Percentiles rank a stretch among this genome's conserved stretches.
Evolutionary conservation across 2,329 filamentous ascomycete genomes (phyloP).

Genomic region (Nemania sp.): DNA sequence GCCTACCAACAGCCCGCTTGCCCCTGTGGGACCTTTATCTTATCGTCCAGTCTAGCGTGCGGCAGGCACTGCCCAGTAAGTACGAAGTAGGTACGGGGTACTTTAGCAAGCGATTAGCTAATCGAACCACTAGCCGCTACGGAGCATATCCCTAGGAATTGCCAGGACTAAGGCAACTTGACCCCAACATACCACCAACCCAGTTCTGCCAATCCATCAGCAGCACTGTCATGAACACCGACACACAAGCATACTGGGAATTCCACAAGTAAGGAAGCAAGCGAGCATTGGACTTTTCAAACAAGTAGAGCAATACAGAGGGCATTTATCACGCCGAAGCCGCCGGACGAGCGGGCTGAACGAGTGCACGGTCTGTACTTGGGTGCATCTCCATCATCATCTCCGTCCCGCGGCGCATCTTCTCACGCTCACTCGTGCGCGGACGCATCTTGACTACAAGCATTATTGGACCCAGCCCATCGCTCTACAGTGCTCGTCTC

Average conservation of each 20-base stretch:
- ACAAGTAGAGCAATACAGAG: constrained; percentile 3
- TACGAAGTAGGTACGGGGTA: neutral
- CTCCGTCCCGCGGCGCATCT: neutral
- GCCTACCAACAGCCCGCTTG: too few species aligned
- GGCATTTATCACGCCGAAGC: constrained; percentile 10
- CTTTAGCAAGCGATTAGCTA: constrained; percentile 30
- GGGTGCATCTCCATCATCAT: constrained; percentile 12
- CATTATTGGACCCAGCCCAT: neutral
- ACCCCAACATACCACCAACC: constrained; percentile 31
- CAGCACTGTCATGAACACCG: constrained; percentile 13
- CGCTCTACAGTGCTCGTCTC: neutral
- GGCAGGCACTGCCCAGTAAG: neutral
- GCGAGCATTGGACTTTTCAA: too few species aligned
- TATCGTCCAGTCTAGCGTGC: too few species aligned
- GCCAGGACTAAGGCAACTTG: constrained; percentile 30
- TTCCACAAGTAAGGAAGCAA: constrained; percentile 18
- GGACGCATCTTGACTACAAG: constrained; percentile 1
- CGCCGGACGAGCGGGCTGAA: constrained; percentile 5
- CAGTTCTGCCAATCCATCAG: neutral
- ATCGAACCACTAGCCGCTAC: constrained; percentile 27
- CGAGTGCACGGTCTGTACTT: too few species aligned
- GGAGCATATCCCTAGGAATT: constrained; percentile 26
- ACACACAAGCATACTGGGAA: constrained; percentile 9
- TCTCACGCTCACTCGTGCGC: neutral
- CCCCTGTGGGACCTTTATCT: too few species aligned